A percentile compares a stretch with the other conserved stretches of the same genome.
Conservation (phyloP, 192 early-diverging fungal genomes). For the Phlyctochytrium planicorne region DNA sequence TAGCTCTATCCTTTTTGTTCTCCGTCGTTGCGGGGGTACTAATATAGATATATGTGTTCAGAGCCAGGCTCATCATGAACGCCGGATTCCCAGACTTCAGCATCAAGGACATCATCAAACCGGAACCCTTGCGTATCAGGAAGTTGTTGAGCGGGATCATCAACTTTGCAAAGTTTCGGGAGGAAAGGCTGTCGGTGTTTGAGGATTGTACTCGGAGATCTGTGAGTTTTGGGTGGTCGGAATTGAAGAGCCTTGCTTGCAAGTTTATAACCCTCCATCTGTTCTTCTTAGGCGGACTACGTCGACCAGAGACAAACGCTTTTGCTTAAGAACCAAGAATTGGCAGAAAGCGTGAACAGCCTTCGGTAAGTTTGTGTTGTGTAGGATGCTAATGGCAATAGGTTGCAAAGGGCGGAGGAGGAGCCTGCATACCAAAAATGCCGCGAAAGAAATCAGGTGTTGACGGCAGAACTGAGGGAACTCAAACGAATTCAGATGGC, state of each 20-base stretch:
- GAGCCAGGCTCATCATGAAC: conserved; percentile 60
- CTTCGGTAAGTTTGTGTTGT: conserved; percentile 28
- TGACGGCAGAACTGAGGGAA: conserved; percentile 58
- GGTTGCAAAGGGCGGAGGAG: conserved; percentile 55
- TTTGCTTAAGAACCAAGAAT: conserved; percentile 52
- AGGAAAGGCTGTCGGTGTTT: conserved; percentile 66
- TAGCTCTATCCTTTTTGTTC: conserved; percentile 9
- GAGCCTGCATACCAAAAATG: conserved; percentile 47
- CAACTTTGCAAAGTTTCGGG: conserved; percentile 90
- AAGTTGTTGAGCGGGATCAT: conserved; percentile 79
- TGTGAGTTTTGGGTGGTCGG: conserved; percentile 34
- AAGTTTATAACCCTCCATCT: background rate
- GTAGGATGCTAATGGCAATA: conserved; percentile 9
- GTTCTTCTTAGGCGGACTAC: conserved; percentile 36
- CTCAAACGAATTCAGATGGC: conserved; percentile 42
- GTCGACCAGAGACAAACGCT: conserved; percentile 44
- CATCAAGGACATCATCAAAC: conserved; percentile 76
- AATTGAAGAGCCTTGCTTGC: background rate
- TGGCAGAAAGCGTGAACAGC: conserved; percentile 53
- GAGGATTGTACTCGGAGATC: conserved; percentile 63
- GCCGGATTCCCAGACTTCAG: conserved; percentile 76
- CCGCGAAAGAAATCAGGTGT: conserved; percentile 48
- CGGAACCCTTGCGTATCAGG: conserved; percentile 64
- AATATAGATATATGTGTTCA: no score
- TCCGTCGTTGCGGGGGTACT: no score